phyloP scores from a whole-genome alignment of 2,329 filamentous ascomycete genomes.

The Talaromyces sp. region DNA sequence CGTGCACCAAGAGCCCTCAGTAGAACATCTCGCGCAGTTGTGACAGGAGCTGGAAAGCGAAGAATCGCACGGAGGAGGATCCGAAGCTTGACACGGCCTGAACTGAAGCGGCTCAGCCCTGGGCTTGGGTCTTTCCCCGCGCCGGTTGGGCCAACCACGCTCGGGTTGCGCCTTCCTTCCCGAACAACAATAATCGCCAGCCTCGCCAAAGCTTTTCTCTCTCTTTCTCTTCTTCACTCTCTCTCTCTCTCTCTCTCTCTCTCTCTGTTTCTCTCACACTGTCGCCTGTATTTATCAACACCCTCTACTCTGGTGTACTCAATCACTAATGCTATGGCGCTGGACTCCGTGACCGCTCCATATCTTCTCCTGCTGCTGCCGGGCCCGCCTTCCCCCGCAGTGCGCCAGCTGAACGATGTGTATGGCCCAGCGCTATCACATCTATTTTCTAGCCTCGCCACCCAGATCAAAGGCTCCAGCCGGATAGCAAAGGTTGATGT shows the following conservation, averaged over 20 bases:
- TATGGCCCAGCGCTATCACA: constrained; percentile 57
- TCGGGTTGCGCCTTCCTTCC: background rate
- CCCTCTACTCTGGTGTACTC: background rate
- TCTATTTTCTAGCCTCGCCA: constrained; percentile 48
- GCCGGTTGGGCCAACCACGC: background rate
- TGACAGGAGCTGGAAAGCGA: background rate
- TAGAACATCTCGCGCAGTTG: background rate
- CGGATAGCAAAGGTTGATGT: constrained; percentile 47
- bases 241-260: background rate
- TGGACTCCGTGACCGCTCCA: constrained; percentile 11
- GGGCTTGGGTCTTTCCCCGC: background rate
- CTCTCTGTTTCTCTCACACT: background rate
- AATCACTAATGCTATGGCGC: background rate
- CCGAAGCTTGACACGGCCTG: background rate
- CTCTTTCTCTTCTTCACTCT: background rate
- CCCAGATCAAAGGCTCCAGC: constrained; percentile 24
- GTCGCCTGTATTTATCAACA: background rate
- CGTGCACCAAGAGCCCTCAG: constrained; percentile 22
- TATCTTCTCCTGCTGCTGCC: constrained; percentile 56
- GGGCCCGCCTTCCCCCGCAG: constrained; percentile 53
- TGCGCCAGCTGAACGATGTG: constrained; percentile 50
- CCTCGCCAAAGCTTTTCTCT: background rate
- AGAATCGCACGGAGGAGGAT: background rate
- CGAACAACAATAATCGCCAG: background rate
- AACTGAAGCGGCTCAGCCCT: background rate